Conservation (phyloP, 768 basidiomycete genomes). For the Suillus bovinus region DNA sequence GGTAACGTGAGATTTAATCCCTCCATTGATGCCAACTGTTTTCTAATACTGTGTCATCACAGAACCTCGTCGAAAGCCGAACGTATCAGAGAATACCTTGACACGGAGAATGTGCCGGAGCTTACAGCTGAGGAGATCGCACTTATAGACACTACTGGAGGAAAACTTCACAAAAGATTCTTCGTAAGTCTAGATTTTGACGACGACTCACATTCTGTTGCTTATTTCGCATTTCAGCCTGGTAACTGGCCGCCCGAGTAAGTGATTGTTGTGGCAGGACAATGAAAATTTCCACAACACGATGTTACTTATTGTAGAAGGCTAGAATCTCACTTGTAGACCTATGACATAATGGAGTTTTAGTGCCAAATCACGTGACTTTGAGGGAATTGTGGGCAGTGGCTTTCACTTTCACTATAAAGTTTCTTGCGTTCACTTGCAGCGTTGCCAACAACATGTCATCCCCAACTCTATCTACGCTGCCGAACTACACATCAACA, state of each 20-base stretch:
- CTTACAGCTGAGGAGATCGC: constrained; percentile 27
- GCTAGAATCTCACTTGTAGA: too few relatives aligned
- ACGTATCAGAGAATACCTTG: constrained; percentile 35
- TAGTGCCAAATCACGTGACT: background rate
- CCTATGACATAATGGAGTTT: too few relatives aligned
- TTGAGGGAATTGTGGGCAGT: background rate
- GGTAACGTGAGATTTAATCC: constrained; percentile 28
- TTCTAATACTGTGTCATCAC: background rate
- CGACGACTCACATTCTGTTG: background rate
- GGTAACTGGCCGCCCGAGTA: constrained; percentile 23
- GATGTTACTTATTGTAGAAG: too few relatives aligned
- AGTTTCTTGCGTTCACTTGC: constrained; percentile 17
- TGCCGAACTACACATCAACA: constrained; percentile 29
- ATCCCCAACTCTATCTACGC: constrained; percentile 20
- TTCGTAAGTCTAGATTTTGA: constrained; percentile 23
- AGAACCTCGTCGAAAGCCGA: constrained; percentile 36
- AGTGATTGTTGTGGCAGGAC: background rate
- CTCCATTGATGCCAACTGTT: background rate
- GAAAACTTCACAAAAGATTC: constrained; percentile 22
- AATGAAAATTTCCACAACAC: too few relatives aligned
- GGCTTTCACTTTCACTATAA: background rate
- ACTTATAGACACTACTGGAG: constrained; percentile 28
- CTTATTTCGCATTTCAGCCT: constrained; percentile 12
- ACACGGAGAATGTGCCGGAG: constrained; percentile 28
- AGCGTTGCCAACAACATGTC: constrained; percentile 13